Evolutionary conservation across 202 grass and related monocot genomes (phyloP).

Genomic region (Hordeum pubiflorum): DNA sequence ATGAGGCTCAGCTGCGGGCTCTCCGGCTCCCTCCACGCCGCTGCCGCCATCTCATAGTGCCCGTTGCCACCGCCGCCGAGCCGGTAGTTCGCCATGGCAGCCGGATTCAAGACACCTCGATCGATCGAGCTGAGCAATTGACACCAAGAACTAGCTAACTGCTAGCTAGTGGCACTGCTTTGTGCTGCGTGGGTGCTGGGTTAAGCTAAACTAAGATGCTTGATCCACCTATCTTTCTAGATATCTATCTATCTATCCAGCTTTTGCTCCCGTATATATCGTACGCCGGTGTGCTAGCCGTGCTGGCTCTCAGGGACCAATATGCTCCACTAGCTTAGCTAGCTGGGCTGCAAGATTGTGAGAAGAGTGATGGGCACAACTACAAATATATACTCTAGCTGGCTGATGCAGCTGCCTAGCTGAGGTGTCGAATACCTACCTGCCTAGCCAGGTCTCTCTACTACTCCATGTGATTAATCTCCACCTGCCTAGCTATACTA

Average conservation of each 20-base stretch:
- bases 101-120: not conserved
- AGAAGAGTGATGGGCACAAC: not conserved
- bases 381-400: not conserved
- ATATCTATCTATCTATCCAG: not conserved
- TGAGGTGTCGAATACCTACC: not conserved
- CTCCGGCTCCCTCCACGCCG: conserved; percentile 39
- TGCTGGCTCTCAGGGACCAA: not conserved
- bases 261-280: not conserved
- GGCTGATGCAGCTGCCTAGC: not conserved
- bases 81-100: conserved; percentile 40
- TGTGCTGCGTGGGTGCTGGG: not conserved
- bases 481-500: too few species aligned
- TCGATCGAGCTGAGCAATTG: not conserved
- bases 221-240: not conserved
- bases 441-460: not conserved
- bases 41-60: conserved; percentile 25
- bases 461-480: not conserved
- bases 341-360: not conserved
- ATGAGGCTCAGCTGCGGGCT: conserved; percentile 46
- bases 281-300: not conserved
- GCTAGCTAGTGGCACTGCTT: not conserved
- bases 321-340: not conserved
- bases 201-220: conserved; percentile 12
- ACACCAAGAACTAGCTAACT: not conserved
- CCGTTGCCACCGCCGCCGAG: not conserved